Conservation (phyloP, 805 yeast genomes). For the Starmerella stigmatis region DNA sequence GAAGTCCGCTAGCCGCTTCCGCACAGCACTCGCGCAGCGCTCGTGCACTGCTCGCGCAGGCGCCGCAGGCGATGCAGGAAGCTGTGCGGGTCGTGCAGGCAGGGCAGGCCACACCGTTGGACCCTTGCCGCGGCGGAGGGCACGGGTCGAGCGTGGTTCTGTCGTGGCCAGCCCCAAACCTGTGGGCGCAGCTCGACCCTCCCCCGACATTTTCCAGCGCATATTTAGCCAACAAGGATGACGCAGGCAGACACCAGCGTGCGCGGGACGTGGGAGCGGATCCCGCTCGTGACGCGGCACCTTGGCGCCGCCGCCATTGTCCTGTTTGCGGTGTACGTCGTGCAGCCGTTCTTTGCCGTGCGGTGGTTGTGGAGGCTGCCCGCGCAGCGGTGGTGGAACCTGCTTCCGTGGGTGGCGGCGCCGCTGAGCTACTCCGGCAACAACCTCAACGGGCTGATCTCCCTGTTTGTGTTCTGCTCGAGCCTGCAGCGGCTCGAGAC, state of each 20-base stretch:
- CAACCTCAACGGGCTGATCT: slow-evolving; percentile 8
- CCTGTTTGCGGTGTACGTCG: slow-evolving; percentile 1
- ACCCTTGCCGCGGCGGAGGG: no score
- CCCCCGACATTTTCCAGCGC: not conserved
- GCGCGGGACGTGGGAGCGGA: slow-evolving; percentile 16
- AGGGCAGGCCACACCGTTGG: no score
- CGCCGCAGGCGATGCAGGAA: no score
- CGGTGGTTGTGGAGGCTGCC: slow-evolving; percentile 17
- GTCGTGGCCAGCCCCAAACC: no score
- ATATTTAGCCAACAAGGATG: not conserved
- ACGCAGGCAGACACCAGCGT: slow-evolving; percentile 10
- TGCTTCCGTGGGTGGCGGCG: slow-evolving; percentile 18
- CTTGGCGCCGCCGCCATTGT: slow-evolving; percentile 4
- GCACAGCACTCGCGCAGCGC: no score
- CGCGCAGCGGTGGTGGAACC: slow-evolving; percentile 12
- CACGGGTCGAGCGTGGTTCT: no score
- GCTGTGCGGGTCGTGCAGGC: no score
- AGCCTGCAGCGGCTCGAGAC: slow-evolving; percentile 13
- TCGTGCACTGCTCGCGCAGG: no score
- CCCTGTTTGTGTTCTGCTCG: slow-evolving; percentile 11
- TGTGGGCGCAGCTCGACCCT: no score
- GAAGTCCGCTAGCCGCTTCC: no score
- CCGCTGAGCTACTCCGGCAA: slow-evolving; percentile 12
- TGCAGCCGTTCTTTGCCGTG: slow-evolving; percentile 13
- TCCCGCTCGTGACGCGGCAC: slow-evolving; percentile 20